These are phyloP conservation scores for Mimosa bimucronata DNA, from an alignment of 306 rosid genomes.

Conservation along the genomic window DNA sequence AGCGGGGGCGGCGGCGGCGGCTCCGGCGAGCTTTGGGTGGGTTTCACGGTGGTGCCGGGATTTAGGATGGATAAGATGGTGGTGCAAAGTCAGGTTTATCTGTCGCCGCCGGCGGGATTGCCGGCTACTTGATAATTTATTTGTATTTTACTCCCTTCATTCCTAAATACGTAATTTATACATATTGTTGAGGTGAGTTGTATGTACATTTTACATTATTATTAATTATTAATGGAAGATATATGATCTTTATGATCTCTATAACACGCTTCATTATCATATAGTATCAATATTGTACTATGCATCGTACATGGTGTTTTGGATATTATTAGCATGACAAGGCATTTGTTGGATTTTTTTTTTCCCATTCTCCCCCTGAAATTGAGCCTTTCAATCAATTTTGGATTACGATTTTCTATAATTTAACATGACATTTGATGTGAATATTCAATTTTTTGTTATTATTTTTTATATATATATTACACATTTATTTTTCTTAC, in stretches of 20 bases:
- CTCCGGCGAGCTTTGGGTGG: conserved; percentile 52
- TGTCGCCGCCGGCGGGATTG: conserved; percentile 56
- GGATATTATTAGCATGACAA: background rate
- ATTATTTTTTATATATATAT: too few species aligned
- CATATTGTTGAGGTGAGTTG: too few species aligned
- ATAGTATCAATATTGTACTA: background rate
- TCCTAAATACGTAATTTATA: too few species aligned
- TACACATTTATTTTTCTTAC: too few species aligned
- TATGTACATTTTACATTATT: conserved; percentile 34
- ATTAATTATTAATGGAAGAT: background rate
- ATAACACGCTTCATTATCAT: conserved; percentile 2
- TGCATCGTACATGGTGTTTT: background rate
- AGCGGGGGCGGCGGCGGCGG: conserved; percentile 24
- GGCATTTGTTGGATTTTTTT: background rate
- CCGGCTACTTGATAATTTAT: conserved; percentile 22
- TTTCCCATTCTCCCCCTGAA: background rate
- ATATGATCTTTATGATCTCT: conserved; percentile 16
- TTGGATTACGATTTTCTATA: background rate
- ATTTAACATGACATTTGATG: background rate
- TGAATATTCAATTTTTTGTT: too few species aligned
- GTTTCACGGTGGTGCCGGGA: conserved; percentile 92
- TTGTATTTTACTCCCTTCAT: too few species aligned
- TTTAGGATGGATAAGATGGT: conserved; percentile 70
- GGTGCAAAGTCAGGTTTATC: conserved; percentile 82
- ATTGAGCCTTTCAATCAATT: background rate